A percentile compares a stretch with the other conserved stretches of the same genome.
phyloP scores from a whole-genome alignment of 2,329 filamentous ascomycete species.

The Pseudogymnoascus sp. region DNA sequence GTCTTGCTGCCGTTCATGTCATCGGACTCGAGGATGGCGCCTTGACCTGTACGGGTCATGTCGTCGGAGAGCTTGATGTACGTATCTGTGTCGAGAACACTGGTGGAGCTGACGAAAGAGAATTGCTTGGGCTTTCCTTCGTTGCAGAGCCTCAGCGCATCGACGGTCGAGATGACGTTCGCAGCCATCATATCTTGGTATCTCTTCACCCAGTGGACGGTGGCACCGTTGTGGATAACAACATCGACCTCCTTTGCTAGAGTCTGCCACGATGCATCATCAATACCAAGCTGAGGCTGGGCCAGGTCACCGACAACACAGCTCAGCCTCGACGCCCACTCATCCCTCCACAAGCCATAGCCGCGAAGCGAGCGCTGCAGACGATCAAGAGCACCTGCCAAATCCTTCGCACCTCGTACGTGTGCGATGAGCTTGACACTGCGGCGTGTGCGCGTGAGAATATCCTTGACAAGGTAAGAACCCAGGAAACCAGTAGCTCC shows the following conservation, averaged over 20 bases:
- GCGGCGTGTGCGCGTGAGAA: conserved; percentile 54
- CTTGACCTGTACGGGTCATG: conserved; percentile 51
- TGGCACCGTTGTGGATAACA: conserved; percentile 75
- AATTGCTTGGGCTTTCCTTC: conserved; percentile 71
- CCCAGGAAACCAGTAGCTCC: conserved; percentile 88
- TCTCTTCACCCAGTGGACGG: conserved; percentile 72
- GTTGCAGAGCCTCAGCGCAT: conserved; percentile 68
- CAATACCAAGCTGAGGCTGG: conserved; percentile 66
- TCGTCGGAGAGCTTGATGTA: conserved; percentile 67
- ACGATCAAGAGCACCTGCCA: conserved; percentile 53
- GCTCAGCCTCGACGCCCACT: conserved; percentile 58
- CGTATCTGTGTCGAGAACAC: conserved; percentile 72
- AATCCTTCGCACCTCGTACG: conserved; percentile 59
- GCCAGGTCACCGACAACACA: conserved; percentile 67
- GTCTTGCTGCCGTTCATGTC: conserved; percentile 68
- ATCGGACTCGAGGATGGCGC: conserved; percentile 65
- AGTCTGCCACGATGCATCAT: conserved; percentile 54
- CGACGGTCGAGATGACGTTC: conserved; percentile 78
- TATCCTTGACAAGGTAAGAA: conserved; percentile 67
- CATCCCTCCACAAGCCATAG: conserved; percentile 71
- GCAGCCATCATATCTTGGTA: conserved; percentile 64
- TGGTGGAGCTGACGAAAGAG: conserved; percentile 76
- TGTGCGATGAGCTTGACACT: conserved; percentile 62
- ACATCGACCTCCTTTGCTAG: conserved; percentile 62
- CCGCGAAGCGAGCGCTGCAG: conserved; percentile 61